Conservation (phyloP, 768 basidiomycete genomes). For the Cystobasidium ongulense region DNA sequence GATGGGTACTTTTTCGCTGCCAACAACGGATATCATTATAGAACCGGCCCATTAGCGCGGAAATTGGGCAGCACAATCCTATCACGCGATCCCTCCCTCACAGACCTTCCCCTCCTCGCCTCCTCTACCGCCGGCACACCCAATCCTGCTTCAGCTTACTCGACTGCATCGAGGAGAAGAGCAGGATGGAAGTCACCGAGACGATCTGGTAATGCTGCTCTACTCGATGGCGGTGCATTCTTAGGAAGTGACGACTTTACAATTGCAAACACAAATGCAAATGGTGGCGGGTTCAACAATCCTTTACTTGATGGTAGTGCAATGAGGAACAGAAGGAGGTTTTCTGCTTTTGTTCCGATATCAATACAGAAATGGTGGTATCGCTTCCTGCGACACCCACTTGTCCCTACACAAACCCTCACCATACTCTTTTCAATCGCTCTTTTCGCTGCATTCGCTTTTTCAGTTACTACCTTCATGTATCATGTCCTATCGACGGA, state of each 20-base stretch:
- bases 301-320: constrained; percentile 13
- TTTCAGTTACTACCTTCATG: constrained; percentile 73
- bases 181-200: constrained; percentile 22
- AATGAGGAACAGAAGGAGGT: not conserved
- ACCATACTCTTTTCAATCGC: constrained; percentile 57
- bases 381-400: constrained; percentile 38
- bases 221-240: not conserved
- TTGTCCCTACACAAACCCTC: constrained; percentile 40
- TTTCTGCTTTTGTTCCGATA: constrained; percentile 8
- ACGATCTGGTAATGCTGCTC: not conserved
- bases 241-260: not conserved
- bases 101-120: constrained; percentile 13
- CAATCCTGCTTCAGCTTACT: not conserved
- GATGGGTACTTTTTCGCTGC: constrained; percentile 12
- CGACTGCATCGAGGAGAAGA: not conserved
- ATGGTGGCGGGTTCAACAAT: not conserved
- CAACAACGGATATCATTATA: constrained; percentile 18
- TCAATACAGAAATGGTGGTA: constrained; percentile 19
- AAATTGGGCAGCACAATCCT: constrained; percentile 14
- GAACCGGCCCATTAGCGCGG: constrained; percentile 17
- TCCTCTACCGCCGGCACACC: not conserved
- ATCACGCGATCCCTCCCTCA: constrained; percentile 26
- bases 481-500: constrained; percentile 92
- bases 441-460: constrained; percentile 68
- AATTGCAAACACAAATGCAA: not conserved